A percentile compares a stretch with the other conserved stretches of the same genome.
Evolutionary conservation across 345 rosid genomes (phyloP).

Genomic region (Linum trigynum): DNA sequence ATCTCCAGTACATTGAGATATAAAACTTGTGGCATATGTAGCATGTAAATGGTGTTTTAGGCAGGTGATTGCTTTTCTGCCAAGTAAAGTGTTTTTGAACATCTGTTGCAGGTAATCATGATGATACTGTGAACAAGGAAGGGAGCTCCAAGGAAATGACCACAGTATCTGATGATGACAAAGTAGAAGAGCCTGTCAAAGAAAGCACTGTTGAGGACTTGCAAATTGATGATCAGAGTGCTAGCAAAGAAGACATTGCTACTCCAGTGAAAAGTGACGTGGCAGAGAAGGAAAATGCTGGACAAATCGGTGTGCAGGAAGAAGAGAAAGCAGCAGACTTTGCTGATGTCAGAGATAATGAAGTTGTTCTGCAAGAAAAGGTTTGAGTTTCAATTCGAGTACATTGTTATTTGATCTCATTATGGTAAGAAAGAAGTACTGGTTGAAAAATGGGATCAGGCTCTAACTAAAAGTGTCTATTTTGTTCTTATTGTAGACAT

Average conservation of each 20-base stretch:
- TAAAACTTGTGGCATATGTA: background rate
- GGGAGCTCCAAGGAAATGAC: conserved; percentile 3
- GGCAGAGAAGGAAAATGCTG: background rate
- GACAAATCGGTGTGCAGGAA: too few relatives aligned
- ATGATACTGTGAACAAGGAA: conserved; percentile 8
- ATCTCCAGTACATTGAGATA: too few relatives aligned
- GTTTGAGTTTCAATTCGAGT: too few relatives aligned
- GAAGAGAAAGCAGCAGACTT: too few relatives aligned
- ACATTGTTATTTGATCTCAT: too few relatives aligned
- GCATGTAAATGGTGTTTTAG: too few relatives aligned
- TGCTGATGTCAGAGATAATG: too few relatives aligned
- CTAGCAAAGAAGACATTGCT: background rate
- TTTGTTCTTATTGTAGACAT: background rate
- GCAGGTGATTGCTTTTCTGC: background rate
- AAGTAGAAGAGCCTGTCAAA: conserved; percentile 10
- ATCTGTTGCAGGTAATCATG: conserved; percentile 11
- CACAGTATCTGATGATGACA: background rate
- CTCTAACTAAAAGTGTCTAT: too few relatives aligned
- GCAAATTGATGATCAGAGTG: conserved; percentile 8
- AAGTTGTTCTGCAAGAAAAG: too few relatives aligned
- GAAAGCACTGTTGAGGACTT: conserved; percentile 6
- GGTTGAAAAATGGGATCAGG: too few relatives aligned
- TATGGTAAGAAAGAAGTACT: too few relatives aligned
- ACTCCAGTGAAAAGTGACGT: conserved; percentile 18
- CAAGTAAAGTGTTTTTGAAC: background rate